Conservation (phyloP, 306 rosid species). For the Pyrus bretschneideri region DNA sequence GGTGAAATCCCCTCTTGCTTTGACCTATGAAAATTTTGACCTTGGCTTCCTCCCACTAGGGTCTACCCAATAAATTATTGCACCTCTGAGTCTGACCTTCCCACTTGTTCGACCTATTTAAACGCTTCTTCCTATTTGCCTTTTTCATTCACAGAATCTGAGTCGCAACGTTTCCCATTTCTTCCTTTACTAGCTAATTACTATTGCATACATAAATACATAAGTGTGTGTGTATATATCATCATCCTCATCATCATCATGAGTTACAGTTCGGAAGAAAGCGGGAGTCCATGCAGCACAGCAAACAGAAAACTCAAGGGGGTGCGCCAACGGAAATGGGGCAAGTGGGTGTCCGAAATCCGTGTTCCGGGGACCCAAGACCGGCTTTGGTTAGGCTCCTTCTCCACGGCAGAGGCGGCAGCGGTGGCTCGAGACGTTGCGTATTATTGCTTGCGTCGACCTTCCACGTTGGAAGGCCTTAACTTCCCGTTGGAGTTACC, state of each 20-base stretch:
- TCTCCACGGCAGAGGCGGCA: conserved; percentile 60
- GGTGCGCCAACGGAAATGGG: conserved; percentile 79
- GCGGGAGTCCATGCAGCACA: neutral
- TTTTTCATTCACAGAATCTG: neutral
- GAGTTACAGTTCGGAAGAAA: conserved; percentile 28
- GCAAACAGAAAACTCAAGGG: conserved; percentile 48
- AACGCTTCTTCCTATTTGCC: neutral
- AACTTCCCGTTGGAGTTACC: conserved; percentile 54
- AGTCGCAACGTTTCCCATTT: neutral
- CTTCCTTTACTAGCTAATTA: neutral
- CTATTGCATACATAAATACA: neutral
- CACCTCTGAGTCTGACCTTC: conserved; percentile 5
- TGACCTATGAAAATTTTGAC: conserved; percentile 47
- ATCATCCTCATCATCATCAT: conserved; percentile 4
- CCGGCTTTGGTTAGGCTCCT: conserved; percentile 78
- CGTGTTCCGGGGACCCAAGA: conserved; percentile 64
- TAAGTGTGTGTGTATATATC: no score
- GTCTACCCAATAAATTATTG: neutral
- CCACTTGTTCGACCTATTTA: conserved; percentile 2
- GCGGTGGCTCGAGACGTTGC: conserved; percentile 87
- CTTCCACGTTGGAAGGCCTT: conserved; percentile 43
- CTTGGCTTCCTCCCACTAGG: conserved; percentile 14
- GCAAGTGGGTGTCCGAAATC: conserved; percentile 93
- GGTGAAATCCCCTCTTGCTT: neutral
- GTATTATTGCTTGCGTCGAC: conserved; percentile 47